A percentile compares a stretch with the other conserved stretches of the same genome.
phyloP scores from a whole-genome alignment of 2,329 filamentous ascomycete species.

The Sclerotiophoma versabilis region DNA sequence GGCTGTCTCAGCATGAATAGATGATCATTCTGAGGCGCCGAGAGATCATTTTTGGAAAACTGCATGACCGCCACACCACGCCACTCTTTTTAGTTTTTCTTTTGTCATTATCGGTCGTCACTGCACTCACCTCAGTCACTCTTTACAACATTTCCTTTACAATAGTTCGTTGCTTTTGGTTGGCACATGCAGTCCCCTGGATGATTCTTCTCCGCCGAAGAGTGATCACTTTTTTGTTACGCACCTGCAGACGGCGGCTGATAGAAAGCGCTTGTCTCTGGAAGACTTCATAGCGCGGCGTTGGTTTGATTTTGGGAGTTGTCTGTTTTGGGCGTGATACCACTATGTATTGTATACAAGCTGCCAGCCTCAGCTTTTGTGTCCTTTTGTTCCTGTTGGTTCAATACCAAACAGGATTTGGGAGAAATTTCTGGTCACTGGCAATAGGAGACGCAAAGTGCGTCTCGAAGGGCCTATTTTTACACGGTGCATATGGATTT shows the following conservation, averaged over 20 bases:
- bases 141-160: slow-evolving; percentile 37
- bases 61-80: slow-evolving; percentile 40
- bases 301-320: slow-evolving; percentile 27
- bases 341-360: slow-evolving; percentile 35
- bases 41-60: slow-evolving; percentile 22
- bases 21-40: slow-evolving; percentile 23
- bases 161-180: slow-evolving; percentile 21
- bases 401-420: background rate
- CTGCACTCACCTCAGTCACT: slow-evolving; percentile 34
- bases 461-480: background rate
- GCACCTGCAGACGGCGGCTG: background rate
- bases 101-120: slow-evolving; percentile 46
- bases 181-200: slow-evolving; percentile 29
- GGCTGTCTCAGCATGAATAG: slow-evolving; percentile 32
- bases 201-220: background rate
- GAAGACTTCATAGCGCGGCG: slow-evolving; percentile 35
- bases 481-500: background rate
- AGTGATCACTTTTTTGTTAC: background rate
- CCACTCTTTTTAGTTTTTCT: slow-evolving; percentile 46
- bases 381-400: slow-evolving; percentile 26
- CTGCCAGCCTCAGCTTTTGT: slow-evolving; percentile 27
- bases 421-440: slow-evolving; percentile 3
- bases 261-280: slow-evolving; percentile 16
- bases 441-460: background rate
- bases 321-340: slow-evolving; percentile 31